Evolutionary conservation across 2,329 filamentous ascomycete species (phyloP).

Genomic region (Xylaria sp.): DNA sequence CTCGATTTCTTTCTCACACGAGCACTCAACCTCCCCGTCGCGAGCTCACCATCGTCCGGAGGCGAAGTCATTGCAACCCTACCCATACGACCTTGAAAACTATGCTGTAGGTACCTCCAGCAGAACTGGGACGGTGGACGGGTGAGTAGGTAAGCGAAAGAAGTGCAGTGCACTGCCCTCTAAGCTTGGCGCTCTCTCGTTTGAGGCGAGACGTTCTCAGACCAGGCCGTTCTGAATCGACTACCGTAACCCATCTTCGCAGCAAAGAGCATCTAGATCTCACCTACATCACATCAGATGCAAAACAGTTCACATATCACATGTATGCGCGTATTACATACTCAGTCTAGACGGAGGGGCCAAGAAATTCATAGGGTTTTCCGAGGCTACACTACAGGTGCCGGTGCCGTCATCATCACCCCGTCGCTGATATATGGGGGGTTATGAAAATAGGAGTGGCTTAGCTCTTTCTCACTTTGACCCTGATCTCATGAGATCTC

Average conservation of each 20-base stretch:
- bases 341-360: conserved; percentile 21
- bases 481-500: conserved; percentile 28
- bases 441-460: conserved; percentile 29
- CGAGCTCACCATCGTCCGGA: conserved; percentile 12
- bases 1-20: not conserved
- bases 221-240: conserved; percentile 27
- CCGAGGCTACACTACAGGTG: conserved; percentile 28
- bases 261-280: conserved; percentile 33
- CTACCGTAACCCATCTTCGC: conserved; percentile 13
- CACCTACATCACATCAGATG: conserved; percentile 15
- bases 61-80: conserved; percentile 34
- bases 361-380: conserved; percentile 26
- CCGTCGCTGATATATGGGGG: conserved; percentile 27
- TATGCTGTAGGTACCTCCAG: not conserved
- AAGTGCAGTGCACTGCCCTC: conserved; percentile 31
- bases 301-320: conserved; percentile 20
- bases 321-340: conserved; percentile 10
- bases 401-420: conserved; percentile 5
- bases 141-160: conserved; percentile 1
- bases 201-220: conserved; percentile 13
- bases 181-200: conserved; percentile 29
- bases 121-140: not conserved
- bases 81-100: not conserved
- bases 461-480: conserved; percentile 17
- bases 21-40: conserved; percentile 1